These are phyloP conservation scores for Corymbia maculata DNA, from an alignment of 345 rosid genomes.

Conservation along the genomic window DNA sequence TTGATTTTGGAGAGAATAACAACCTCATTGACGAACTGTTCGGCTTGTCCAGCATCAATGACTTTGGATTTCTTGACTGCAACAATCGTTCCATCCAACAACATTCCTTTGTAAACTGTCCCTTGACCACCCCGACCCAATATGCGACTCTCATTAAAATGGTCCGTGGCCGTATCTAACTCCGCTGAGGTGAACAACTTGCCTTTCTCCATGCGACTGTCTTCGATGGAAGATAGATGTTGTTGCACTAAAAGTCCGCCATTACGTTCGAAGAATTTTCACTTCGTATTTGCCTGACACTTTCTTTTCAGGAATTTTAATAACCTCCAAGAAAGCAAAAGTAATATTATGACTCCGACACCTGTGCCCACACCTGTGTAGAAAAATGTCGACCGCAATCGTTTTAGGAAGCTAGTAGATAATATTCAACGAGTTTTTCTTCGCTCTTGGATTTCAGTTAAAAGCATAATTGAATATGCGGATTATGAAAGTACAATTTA, in stretches of 20 bases:
- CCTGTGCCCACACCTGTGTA: not conserved
- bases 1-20: not conserved
- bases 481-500: not conserved
- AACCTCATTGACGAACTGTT: conserved; percentile 10
- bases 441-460: not conserved
- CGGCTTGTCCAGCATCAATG: not conserved
- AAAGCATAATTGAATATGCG: not conserved
- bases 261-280: not conserved
- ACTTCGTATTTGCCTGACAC: not conserved
- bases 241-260: not conserved
- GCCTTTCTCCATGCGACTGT: not conserved
- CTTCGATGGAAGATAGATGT: not conserved
- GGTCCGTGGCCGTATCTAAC: not conserved
- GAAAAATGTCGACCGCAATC: not conserved
- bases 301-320: not conserved
- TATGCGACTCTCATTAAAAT: not conserved
- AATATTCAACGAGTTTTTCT: not conserved
- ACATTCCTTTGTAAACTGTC: conserved; percentile 5
- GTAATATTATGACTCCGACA: not conserved
- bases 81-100: conserved; percentile 1
- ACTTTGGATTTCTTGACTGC: conserved; percentile 3
- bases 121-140: not conserved
- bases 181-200: not conserved
- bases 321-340: not conserved
- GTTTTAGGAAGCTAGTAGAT: not conserved